A percentile compares a stretch with the other conserved stretches of the same genome.
These are phyloP conservation scores for Pseudofabraea citricarpa DNA, from an alignment of 2,329 filamentous ascomycete genomes.

Conservation along the genomic window DNA sequence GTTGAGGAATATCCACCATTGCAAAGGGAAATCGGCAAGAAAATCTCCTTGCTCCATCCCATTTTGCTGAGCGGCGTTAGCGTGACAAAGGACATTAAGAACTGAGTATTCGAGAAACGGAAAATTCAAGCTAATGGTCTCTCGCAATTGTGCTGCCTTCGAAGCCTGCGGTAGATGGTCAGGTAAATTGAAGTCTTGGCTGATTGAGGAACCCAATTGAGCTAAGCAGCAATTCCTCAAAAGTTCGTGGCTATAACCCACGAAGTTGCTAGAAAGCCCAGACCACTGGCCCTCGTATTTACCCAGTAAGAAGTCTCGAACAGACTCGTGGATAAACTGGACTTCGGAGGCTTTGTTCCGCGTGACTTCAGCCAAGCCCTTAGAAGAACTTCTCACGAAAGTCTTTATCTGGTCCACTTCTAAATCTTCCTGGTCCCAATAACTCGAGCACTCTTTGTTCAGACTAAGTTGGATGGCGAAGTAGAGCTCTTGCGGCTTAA, in stretches of 20 bases:
- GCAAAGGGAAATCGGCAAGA: constrained; percentile 24
- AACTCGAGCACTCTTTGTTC: constrained; percentile 7
- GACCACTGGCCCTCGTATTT: constrained; percentile 21
- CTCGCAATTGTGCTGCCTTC: constrained; percentile 17
- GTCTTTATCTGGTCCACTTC: constrained; percentile 26
- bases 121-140: constrained; percentile 20
- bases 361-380: constrained; percentile 36
- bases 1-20: constrained; percentile 24
- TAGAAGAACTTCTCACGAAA: constrained; percentile 35
- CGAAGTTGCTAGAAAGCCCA: constrained; percentile 12
- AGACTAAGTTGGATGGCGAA: constrained; percentile 15
- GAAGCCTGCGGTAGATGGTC: constrained; percentile 6
- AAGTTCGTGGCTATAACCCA: constrained; percentile 17
- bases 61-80: constrained; percentile 30
- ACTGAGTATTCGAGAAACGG: constrained; percentile 44
- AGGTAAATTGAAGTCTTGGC: constrained; percentile 9
- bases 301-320: constrained; percentile 36
- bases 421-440: constrained; percentile 20
- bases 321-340: constrained; percentile 36
- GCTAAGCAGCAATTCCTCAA: constrained; percentile 19
- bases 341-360: constrained; percentile 25
- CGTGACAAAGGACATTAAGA: constrained; percentile 35
- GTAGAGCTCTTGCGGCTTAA: constrained; percentile 19
- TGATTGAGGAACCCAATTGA: constrained; percentile 13
- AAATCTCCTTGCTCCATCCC: constrained; percentile 29